Evolutionary conservation across 2,329 filamentous ascomycete species (phyloP).

Genomic region (Sporothrix luriei): DNA sequence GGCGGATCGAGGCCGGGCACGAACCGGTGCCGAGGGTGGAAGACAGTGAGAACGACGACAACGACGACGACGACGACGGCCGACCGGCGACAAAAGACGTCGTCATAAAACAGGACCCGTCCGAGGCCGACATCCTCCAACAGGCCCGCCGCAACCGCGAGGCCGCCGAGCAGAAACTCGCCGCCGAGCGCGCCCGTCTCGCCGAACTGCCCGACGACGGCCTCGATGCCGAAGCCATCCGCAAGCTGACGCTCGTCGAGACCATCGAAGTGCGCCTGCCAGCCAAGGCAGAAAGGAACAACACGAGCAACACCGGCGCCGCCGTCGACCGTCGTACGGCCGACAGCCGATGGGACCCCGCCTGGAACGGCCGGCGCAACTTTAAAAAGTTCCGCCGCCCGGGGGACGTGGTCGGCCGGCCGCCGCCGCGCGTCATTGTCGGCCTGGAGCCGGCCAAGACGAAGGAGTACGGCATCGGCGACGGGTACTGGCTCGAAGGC

Average conservation of each 20-base stretch:
- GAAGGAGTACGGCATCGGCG: constrained; percentile 73
- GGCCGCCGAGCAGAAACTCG: constrained; percentile 66
- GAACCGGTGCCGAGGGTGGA: constrained; percentile 46
- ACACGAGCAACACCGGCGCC: constrained; percentile 35
- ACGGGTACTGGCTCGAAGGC: constrained; percentile 73
- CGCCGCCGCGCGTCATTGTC: constrained; percentile 62
- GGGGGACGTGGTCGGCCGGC: constrained; percentile 52
- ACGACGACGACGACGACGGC: constrained; percentile 35
- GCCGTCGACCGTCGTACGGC: constrained; percentile 49
- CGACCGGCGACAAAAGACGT: constrained; percentile 43
- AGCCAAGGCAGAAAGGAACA: constrained; percentile 31
- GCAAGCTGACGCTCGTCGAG: constrained; percentile 74
- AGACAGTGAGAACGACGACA: constrained; percentile 37
- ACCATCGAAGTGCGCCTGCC: constrained; percentile 65
- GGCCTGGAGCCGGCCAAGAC: constrained; percentile 69
- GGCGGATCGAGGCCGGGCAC: constrained; percentile 64
- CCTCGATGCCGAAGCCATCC: constrained; percentile 72
- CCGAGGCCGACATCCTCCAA: constrained; percentile 67
- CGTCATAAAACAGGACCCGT: constrained; percentile 47
- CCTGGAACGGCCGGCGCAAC: constrained; percentile 93
- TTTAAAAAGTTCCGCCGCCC: constrained; percentile 83
- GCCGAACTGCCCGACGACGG: constrained; percentile 60
- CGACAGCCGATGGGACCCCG: constrained; percentile 73
- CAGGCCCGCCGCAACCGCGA: constrained; percentile 62
- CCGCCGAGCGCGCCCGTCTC: constrained; percentile 57